Conservation (phyloP, 768 basidiomycete species). For the Naganishia antarctica region DNA sequence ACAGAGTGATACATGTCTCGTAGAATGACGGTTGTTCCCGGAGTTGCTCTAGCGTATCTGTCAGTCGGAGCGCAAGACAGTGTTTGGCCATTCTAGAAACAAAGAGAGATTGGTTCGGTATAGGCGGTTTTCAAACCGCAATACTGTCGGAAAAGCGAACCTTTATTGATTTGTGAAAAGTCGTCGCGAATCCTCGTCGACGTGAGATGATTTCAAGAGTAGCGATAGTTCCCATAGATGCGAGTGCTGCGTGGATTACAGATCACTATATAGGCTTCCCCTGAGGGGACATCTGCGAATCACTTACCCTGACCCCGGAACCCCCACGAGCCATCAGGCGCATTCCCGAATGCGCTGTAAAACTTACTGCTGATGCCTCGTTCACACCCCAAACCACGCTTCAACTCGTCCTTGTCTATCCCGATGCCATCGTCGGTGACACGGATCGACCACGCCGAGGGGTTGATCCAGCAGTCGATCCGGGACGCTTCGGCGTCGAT, state of each 20-base stretch:
- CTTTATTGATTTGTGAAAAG: constrained; percentile 16
- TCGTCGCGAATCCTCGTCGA: not conserved
- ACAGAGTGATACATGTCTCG: constrained; percentile 73
- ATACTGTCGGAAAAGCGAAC: constrained; percentile 2
- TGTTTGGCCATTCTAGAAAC: constrained; percentile 58
- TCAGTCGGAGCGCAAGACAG: constrained; percentile 70
- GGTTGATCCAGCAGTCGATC: constrained; percentile 68
- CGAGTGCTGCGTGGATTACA: constrained; percentile 60
- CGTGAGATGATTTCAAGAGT: constrained; percentile 74
- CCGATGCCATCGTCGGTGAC: constrained; percentile 77
- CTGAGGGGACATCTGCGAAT: too few relatives aligned
- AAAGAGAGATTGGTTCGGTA: constrained; percentile 3
- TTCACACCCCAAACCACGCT: constrained; percentile 61
- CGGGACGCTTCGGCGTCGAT: constrained; percentile 69
- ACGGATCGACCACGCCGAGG: constrained; percentile 73
- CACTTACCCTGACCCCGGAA: constrained; percentile 83
- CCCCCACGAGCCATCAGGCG: constrained; percentile 57
- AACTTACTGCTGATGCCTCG: constrained; percentile 52
- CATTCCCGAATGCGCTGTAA: not conserved
- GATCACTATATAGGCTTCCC: not conserved
- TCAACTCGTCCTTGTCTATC: constrained; percentile 61
- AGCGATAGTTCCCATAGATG: constrained; percentile 72
- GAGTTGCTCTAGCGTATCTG: constrained; percentile 66
- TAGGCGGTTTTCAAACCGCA: too few relatives aligned
- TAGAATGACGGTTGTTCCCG: constrained; percentile 76